Evolutionary conservation across 148 eudicot genomes (phyloP).

Genomic region (Nepenthes gracilis): DNA sequence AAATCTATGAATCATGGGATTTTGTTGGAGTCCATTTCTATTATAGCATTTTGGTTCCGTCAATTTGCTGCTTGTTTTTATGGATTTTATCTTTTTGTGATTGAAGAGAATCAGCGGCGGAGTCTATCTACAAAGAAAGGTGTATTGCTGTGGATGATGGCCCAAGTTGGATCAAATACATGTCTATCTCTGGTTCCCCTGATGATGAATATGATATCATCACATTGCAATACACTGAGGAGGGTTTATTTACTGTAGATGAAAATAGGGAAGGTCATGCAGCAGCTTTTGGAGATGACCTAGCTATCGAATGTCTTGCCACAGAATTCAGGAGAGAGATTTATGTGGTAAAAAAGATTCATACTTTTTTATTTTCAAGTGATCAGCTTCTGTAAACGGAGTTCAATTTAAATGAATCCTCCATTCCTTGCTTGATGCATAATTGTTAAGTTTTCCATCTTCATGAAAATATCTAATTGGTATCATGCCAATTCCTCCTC

Average conservation of each 20-base stretch:
- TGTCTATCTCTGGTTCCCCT: conserved; percentile 85
- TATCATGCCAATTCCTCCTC: too few species aligned
- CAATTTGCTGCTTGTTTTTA: neutral
- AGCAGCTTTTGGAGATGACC: conserved; percentile 93
- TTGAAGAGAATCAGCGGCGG: conserved; percentile 80
- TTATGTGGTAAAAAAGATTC: conserved; percentile 55
- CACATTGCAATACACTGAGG: conserved; percentile 83
- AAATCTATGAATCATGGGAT: too few species aligned
- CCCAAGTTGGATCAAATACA: conserved; percentile 88
- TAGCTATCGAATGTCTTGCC: conserved; percentile 91
- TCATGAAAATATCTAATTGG: too few species aligned
- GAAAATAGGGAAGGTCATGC: conserved; percentile 84
- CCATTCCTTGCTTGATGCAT: too few species aligned
- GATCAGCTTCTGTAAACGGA: too few species aligned
- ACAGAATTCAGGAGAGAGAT: conserved; percentile 83
- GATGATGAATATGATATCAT: conserved; percentile 89
- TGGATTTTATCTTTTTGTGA: conserved; percentile 18
- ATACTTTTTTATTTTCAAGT: neutral
- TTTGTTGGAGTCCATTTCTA: neutral
- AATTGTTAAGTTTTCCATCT: too few species aligned
- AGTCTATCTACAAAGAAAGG: conserved; percentile 85
- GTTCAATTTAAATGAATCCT: too few species aligned
- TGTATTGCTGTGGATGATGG: conserved; percentile 83
- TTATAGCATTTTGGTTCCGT: neutral
- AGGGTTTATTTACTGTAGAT: conserved; percentile 80